Base-by-base conservation (phyloP, 1,284 basidiomycete genomes). In the Malassezia arunalokei region DNA sequence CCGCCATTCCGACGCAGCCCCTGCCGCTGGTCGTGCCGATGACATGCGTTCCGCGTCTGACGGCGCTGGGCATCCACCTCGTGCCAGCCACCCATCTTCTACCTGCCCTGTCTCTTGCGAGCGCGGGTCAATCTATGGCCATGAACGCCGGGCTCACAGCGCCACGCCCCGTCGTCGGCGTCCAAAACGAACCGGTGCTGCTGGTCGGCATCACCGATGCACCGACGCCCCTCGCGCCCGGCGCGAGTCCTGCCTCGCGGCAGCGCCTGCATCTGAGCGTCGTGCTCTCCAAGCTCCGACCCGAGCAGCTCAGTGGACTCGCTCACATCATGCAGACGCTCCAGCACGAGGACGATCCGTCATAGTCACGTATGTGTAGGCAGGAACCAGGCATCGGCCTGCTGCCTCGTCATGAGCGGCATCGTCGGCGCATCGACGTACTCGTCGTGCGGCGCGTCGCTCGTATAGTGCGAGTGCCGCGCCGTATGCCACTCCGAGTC, bases 1-100 rank as follows among this genome's bases (percentile, higher is more conserved):
- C 63, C 0, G 51, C 54, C 8, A 66, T 69, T 14, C 69, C 69
- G 5, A 58, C 57, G n/a, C 62, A 64, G 32, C 70, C 70, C 0
- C 64, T 73, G 31, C 68, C 66, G 2, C 41, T 73, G 30, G 61
- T 69, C 15, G 63, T 73, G 33, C 70, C 70, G 6, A 62, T 73
- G 2, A 53, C 62, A 30, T 58, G 61, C 5, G 56, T 73, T 3
- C 54, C 63, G 3, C 56, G 60, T 11, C 57, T 73, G 11, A 64
- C 67, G 12, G 60, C 59, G 29, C 51, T 71, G 8, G 64, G 65
- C 12, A 66, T 71, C 47, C 52, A 60, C 39, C 65, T 69, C 1
- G 47, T 59, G 8, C 68, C 70, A 0, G 61, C 63, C 15, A 42
- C 65, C 15, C 66, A 72, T 45, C 58, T 72, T 15, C 43, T 60